Conservation (phyloP, 2,329 filamentous ascomycete genomes). For the Calonectria ilicicola region DNA sequence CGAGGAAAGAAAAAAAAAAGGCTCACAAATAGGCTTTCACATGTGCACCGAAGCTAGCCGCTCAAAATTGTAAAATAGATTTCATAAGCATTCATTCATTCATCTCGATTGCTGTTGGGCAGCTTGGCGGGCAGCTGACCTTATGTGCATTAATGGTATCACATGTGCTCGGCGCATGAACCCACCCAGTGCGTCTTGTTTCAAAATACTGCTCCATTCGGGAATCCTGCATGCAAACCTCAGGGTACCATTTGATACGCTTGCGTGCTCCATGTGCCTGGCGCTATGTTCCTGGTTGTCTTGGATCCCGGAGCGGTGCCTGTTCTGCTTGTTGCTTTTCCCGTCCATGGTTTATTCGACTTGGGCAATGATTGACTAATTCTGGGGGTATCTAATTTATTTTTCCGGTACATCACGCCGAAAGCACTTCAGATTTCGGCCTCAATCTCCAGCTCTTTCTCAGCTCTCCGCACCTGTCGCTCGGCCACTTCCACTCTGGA, state of each 20-base stretch:
- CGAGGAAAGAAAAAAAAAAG: neutral
- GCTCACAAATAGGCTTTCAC: neutral
- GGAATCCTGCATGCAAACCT: neutral
- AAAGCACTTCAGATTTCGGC: conserved; percentile 38
- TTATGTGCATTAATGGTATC: neutral
- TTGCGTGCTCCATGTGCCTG: neutral
- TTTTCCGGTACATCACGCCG: neutral
- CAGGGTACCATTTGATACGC: neutral
- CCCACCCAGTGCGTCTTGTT: neutral
- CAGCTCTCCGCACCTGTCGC: conserved; percentile 71
- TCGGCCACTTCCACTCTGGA: conserved; percentile 75
- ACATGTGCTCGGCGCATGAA: conserved; percentile 1
- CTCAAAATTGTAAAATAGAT: neutral
- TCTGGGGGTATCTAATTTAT: neutral
- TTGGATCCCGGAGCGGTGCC: neutral
- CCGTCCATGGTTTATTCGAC: neutral
- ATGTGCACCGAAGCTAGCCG: neutral
- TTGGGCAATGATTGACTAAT: neutral
- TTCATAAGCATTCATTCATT: neutral
- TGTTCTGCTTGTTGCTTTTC: conserved; percentile 6
- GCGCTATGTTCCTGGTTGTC: neutral
- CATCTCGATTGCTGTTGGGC: neutral
- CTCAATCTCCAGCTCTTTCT: conserved; percentile 54
- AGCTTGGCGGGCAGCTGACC: neutral
- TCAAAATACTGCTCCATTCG: neutral